phyloP scores from a whole-genome alignment of 257 asterid species.

The Perilla frutescens region DNA sequence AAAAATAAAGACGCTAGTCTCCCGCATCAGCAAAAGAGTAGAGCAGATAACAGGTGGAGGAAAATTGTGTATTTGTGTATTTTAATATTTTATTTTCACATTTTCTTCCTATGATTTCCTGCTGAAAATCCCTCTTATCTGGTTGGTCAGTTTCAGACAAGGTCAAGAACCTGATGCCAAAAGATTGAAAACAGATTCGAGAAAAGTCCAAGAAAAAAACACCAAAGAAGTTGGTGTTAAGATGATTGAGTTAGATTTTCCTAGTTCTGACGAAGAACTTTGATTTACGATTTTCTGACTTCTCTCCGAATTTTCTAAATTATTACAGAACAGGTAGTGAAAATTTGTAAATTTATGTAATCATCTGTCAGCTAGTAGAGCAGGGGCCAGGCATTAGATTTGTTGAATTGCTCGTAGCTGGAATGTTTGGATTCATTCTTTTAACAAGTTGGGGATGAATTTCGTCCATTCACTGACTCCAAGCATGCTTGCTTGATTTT shows the following conservation, averaged over 20 bases:
- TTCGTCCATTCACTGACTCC: not conserved
- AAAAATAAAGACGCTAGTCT: conserved; percentile 35
- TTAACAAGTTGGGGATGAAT: not conserved
- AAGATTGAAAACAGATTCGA: conserved; percentile 53
- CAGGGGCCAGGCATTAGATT: not conserved
- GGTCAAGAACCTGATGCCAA: conserved; percentile 56
- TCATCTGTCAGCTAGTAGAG: not conserved
- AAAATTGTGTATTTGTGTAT: not conserved
- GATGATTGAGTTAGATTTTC: conserved; percentile 83
- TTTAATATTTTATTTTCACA: not conserved
- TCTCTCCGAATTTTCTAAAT: not conserved
- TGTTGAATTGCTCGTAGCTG: not conserved
- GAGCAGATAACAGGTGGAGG: conserved; percentile 54
- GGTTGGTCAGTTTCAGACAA: conserved; percentile 46
- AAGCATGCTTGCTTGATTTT: not conserved
- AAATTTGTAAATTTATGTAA: not conserved
- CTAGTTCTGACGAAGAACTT: conserved; percentile 82
- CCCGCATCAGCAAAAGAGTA: conserved; percentile 44
- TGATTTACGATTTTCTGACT: conserved; percentile 37
- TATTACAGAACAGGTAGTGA: not conserved
- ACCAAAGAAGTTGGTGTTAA: conserved; percentile 51
- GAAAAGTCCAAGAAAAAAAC: conserved; percentile 41
- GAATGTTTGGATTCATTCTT: not conserved
- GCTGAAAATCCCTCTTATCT: conserved; percentile 38
- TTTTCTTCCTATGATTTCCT: not conserved